Evolutionary conservation across 164 flowering plant genomes (phyloP).

Genomic region (Protea cynaroides): DNA sequence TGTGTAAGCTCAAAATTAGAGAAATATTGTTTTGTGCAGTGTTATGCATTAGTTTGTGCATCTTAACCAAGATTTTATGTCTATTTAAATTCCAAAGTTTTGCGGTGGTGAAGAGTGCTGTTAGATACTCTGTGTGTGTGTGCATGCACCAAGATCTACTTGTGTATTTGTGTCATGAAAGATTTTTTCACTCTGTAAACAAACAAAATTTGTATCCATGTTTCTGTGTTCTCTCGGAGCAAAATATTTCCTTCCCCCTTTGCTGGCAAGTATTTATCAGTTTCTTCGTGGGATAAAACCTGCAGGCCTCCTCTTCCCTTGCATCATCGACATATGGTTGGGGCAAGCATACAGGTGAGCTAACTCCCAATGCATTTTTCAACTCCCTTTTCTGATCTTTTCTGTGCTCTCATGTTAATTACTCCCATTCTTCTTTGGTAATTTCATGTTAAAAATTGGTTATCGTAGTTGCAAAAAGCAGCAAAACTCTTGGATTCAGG

Average conservation of each 20-base stretch:
- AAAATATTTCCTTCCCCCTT: neutral
- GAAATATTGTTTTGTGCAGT: no score
- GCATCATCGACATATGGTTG: slow-evolving; percentile 91
- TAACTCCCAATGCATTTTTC: neutral
- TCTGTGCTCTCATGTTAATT: slow-evolving; percentile 1
- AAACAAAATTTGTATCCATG: no score
- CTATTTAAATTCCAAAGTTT: no score
- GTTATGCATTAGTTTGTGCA: no score
- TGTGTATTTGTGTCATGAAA: no score
- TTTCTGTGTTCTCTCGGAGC: neutral
- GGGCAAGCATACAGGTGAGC: slow-evolving; percentile 81
- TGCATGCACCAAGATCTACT: no score
- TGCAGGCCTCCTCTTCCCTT: slow-evolving; percentile 93
- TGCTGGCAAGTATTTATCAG: neutral
- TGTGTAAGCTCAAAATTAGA: no score
- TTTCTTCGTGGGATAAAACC: slow-evolving; percentile 4
- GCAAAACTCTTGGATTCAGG: slow-evolving; percentile 90
- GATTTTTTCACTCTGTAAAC: no score
- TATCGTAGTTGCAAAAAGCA: slow-evolving; percentile 82
- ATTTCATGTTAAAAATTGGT: slow-evolving; percentile 2
- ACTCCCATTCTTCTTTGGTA: slow-evolving; percentile 1
- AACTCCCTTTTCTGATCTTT: neutral
- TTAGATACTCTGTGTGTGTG: no score
- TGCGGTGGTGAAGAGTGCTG: no score
- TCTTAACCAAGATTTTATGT: no score